Evolutionary conservation across 768 basidiomycete species (phyloP), one percentile per base, ranked within the genome.

Genomic region (Trametes maxima): DNA sequence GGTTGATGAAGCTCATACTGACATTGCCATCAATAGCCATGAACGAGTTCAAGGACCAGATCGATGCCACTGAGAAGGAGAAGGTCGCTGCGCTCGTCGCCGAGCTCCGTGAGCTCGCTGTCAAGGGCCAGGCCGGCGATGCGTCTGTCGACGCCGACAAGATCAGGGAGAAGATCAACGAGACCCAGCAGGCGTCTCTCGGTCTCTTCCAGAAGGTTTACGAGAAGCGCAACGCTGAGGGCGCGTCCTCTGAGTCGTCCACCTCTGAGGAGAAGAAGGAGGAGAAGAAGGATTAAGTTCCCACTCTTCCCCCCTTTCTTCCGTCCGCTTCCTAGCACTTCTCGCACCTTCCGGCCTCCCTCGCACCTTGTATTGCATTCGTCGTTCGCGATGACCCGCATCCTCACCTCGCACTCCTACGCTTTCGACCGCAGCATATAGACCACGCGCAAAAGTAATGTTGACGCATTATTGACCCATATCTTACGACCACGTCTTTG

Each of bases 161-260:
- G 57, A 95, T 99, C 79, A 89, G 92, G 71, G 89, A 90, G 74
- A 95, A 94, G 85, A 89, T 96, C 70, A 87, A 82, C 74, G 94
- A 94, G 79, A 94, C 94, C 5, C 96, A 98, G 72, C 88, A 91
- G 69, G 96, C 95, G 16, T 95, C 94, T 17, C 86, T 98, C 39
- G 92, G 92, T 61, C 88, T 98, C 60, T 98, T 98, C 95, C 91
- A 96, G 77, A 96, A 95, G 88, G 88, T 93, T 14, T 95, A 95
- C 73, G 93, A 95, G 83, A 96, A 96, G 85, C 86, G 89, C 59
- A 85, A 84, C 67, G 88, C 90, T 28, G 91, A 93, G 77, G 83
- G 82, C 65, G 78, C 73, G 40, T 72, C 83, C 19, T 78, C 82
- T 21, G 76, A 87, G 68, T 58, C 68, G 62, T 54, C 72, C 17